Evolutionary conservation across 2,329 filamentous ascomycete genomes (phyloP), one percentile per base, ranked within the genome.

Genomic region (Apiospora saccharicola): DNA sequence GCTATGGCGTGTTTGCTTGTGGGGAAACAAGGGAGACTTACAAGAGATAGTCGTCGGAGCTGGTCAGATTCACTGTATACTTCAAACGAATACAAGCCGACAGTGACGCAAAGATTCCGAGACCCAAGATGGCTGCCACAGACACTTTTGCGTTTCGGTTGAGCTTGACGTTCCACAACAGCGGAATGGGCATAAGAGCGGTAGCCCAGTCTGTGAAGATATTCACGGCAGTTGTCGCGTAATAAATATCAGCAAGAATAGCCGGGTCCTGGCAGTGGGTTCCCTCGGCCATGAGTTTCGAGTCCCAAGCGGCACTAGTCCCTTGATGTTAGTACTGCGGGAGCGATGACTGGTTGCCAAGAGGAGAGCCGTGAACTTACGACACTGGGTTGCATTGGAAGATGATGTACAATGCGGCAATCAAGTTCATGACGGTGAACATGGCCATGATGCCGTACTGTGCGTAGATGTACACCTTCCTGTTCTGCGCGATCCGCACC

Each of bases 141-240:
- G 75, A 76, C 13, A 73, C 53, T 64, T 76, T 76, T 4, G 74
- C 71, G 53, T 75, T 76, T 16, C 46, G 67, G 68, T 74, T 76
- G 61, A 76, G 71, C 67, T 74, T 70, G n/a, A 76, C 71, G 37
- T 75, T 75, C 74, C 75, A 76, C 14, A 75, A 71, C n/a, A 76
- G 67, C 4, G 74, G 75, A 16, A 76, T 75, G 22, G 75, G 75
- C 74, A 75, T 73, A 26, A 75, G 71, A 16, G 74, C 74, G 12
- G 74, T 75, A 46, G 70, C 47, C 74, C 74, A 75, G 49, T 75
- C 74, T 8, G 74, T 74, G 30, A 75, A 68, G 46, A 75, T 75
- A 51, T 76, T 76, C 22, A 75, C 73, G 10, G 75, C 75, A 12
- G 75, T 76, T 5, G 74, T 75, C 6, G 75, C 75, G 37, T 76